phyloP scores from a whole-genome alignment of 202 grass and related monocot species.

The Panicum hallii region DNA sequence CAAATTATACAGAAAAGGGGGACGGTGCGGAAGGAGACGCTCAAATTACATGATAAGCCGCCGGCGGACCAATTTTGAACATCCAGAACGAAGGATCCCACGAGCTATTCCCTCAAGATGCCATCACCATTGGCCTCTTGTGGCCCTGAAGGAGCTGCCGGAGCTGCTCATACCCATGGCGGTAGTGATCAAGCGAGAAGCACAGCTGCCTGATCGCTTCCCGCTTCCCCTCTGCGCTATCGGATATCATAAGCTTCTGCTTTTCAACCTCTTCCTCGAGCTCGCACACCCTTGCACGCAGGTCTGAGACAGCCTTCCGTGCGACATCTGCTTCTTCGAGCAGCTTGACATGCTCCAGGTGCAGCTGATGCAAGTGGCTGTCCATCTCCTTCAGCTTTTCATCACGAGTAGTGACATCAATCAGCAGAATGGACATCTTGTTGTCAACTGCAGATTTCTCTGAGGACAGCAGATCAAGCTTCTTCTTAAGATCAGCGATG shows the following conservation, averaged over 20 bases:
- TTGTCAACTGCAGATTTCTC: slow-evolving; percentile 56
- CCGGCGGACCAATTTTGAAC: neutral
- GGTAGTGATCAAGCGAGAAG: slow-evolving; percentile 95
- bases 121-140: slow-evolving; percentile 69
- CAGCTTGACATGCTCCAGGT: slow-evolving; percentile 77
- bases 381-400: slow-evolving; percentile 58
- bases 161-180: slow-evolving; percentile 77
- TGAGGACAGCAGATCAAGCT: slow-evolving; percentile 53
- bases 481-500: slow-evolving; percentile 44
- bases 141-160: slow-evolving; percentile 73
- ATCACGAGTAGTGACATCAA: slow-evolving; percentile 50
- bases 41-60: slow-evolving; percentile 13
- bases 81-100: slow-evolving; percentile 31
- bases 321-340: slow-evolving; percentile 53
- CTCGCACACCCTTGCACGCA: slow-evolving; percentile 51
- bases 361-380: slow-evolving; percentile 64
- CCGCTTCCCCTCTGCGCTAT: slow-evolving; percentile 81
- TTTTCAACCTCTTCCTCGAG: slow-evolving; percentile 74
- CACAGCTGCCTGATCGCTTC: slow-evolving; percentile 95
- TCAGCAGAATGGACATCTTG: slow-evolving; percentile 40
- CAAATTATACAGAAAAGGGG: neutral
- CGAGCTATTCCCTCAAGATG: slow-evolving; percentile 39
- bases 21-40: neutral
- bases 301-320: neutral
- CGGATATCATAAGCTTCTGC: slow-evolving; percentile 62